These are phyloP conservation scores for Solanum tarapatanum DNA, from an alignment of 257 asterid genomes.

Conservation along the genomic window DNA sequence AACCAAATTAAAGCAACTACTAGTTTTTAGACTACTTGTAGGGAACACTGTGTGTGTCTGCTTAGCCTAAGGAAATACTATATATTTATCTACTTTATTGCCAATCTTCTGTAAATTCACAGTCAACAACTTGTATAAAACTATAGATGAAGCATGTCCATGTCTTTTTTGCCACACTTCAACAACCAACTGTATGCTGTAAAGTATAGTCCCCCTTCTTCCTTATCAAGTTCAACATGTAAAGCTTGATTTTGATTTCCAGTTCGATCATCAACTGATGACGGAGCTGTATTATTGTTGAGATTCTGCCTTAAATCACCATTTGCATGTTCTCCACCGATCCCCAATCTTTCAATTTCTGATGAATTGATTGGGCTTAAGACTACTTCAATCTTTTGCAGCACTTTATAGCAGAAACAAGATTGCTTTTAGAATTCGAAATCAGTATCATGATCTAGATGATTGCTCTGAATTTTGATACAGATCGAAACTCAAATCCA, in stretches of 20 bases:
- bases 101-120: not conserved
- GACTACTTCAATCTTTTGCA: not conserved
- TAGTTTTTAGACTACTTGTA: not conserved
- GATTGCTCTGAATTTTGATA: not conserved
- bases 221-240: not conserved
- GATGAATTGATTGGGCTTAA: not conserved
- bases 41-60: not conserved
- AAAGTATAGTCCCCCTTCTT: not conserved
- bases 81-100: not conserved
- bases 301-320: not conserved
- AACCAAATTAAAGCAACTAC: not conserved
- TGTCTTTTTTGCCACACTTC: not conserved
- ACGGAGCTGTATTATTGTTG: no score
- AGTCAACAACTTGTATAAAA: not conserved
- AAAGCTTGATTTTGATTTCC: not conserved
- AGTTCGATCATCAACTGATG: not conserved
- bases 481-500: not conserved
- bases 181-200: not conserved
- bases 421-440: not conserved
- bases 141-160: not conserved
- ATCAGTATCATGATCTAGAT: not conserved
- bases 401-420: not conserved
- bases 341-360: not conserved
- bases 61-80: not conserved
- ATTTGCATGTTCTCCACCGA: not conserved